A percentile compares a stretch with the other conserved stretches of the same genome.
Evolutionary conservation across 23 red algal species (phyloP).

Genomic region (Chondrus crispus): DNA sequence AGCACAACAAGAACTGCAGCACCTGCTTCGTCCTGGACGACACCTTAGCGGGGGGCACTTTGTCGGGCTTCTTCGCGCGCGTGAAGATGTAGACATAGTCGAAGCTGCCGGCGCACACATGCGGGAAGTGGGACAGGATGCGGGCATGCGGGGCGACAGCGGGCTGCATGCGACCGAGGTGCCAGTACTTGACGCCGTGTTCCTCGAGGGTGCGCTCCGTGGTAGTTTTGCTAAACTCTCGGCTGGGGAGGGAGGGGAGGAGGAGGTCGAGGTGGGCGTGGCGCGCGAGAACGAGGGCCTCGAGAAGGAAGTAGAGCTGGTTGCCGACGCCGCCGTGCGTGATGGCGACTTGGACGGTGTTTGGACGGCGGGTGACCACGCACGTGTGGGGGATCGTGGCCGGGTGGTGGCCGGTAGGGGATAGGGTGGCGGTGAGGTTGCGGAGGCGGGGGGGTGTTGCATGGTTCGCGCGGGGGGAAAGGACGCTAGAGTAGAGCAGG

Average conservation of each 20-base stretch:
- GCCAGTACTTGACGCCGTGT: neutral
- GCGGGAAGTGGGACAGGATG: neutral
- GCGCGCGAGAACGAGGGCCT: neutral
- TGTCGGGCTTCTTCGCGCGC: neutral
- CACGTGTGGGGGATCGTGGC: no score
- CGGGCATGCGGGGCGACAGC: neutral
- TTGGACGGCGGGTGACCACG: no score
- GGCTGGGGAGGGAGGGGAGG: neutral
- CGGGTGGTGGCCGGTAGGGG: no score
- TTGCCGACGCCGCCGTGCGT: conserved; percentile 45
- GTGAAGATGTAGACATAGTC: neutral
- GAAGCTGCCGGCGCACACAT: neutral
- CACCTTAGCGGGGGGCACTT: neutral
- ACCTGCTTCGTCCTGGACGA: neutral
- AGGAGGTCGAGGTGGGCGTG: neutral
- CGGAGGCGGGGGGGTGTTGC: no score
- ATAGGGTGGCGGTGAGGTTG: no score
- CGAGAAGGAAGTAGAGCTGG: conserved; percentile 44
- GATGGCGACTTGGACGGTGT: neutral
- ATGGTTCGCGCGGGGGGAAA: no score
- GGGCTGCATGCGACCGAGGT: neutral
- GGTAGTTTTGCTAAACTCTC: neutral
- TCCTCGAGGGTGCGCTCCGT: neutral
- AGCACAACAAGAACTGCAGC: neutral
- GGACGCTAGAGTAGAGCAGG: no score